Evolutionary conservation across 768 basidiomycete genomes (phyloP), one percentile per base, ranked within the genome.

Genomic region (Hirschioporus abietinus): DNA sequence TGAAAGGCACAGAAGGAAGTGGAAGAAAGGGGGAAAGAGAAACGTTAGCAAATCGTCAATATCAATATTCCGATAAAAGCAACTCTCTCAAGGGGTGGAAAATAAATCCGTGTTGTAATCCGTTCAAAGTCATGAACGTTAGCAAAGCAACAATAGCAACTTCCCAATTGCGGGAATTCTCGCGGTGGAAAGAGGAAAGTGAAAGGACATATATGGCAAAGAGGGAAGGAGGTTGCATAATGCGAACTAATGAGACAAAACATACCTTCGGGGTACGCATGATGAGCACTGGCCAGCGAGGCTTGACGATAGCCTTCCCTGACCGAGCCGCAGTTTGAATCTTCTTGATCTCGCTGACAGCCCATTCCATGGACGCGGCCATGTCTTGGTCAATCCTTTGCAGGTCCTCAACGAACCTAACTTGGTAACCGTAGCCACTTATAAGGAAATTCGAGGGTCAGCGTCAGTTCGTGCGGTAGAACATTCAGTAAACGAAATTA

Each of bases 251-350:
- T 2, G 30, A 52, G 12, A 12, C 42, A 15, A 52, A 52, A 52
- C 68, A n/a, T 64, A 75, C 90, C 77, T 96, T 96, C 10, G 93
- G 93, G 1, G 92, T 92, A 59, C 94, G 86, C 60, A 96, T 82
- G 71, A 95, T 84, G 68, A 97, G 79, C 74, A 95, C 83, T 3
- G 95, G 95, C 92, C 92, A 96, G 58, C 92, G 84, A n/a, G 95
- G 95, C 79, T 95, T 95, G 64, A 87, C 80, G 68, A 93, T 86
- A 18, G 93, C 88, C 1, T 88, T 84, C 1, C 91, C 91, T 12
- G 78, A 80, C 60, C 95, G 87, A 20, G 95, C 94, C 0, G 90
- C 92, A 0, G 76, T 75, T 74, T 97, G 94, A 63, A 96, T 96
- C 70, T 82, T 86, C 71, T 80, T 82, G 68, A 93, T 92, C 76